A percentile compares a stretch with the other conserved stretches of the same genome.
Evolutionary conservation across 139 green algal genomes (phyloP).

Genomic region (Tetratostichococcus sp.): DNA sequence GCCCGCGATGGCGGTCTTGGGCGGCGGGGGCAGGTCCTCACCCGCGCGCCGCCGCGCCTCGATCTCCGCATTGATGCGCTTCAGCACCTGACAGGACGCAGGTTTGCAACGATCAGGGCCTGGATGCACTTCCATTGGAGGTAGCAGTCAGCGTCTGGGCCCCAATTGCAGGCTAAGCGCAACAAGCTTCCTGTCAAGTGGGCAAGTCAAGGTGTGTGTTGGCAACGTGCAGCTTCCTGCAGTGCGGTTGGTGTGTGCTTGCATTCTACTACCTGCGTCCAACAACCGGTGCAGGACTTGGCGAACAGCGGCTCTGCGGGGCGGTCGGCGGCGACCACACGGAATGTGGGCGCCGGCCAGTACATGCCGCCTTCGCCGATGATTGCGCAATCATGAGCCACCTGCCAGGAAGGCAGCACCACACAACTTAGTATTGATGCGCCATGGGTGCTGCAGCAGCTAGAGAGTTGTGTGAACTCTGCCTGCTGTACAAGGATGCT

Average conservation of each 20-base stretch:
- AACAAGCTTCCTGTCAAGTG: not conserved
- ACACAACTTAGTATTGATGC: too few species aligned
- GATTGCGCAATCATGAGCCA: conserved; percentile 82
- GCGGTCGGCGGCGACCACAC: conserved; percentile 68
- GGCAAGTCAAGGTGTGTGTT: not conserved
- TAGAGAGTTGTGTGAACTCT: too few species aligned
- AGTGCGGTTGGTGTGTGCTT: too few species aligned
- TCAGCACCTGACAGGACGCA: conserved; percentile 45
- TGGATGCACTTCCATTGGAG: too few species aligned
- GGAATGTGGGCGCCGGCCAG: conserved; percentile 79
- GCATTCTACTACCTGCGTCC: conserved; percentile 55
- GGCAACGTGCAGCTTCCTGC: not conserved
- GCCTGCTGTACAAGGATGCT: too few species aligned
- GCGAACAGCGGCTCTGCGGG: conserved; percentile 76
- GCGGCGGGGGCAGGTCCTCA: conserved; percentile 78
- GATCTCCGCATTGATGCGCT: conserved; percentile 88
- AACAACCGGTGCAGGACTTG: conserved; percentile 86
- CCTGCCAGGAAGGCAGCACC: conserved; percentile 21
- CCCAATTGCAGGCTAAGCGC: too few species aligned
- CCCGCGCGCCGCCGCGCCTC: conserved; percentile 54
- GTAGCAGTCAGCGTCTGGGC: too few species aligned
- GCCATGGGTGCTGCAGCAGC: too few species aligned
- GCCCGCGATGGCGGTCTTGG: conserved; percentile 88
- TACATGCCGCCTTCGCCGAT: conserved; percentile 58
- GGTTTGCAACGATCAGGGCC: not conserved